These are phyloP conservation scores for Silene uniflora DNA, from an alignment of 148 eudicot genomes.

Conservation along the genomic window DNA sequence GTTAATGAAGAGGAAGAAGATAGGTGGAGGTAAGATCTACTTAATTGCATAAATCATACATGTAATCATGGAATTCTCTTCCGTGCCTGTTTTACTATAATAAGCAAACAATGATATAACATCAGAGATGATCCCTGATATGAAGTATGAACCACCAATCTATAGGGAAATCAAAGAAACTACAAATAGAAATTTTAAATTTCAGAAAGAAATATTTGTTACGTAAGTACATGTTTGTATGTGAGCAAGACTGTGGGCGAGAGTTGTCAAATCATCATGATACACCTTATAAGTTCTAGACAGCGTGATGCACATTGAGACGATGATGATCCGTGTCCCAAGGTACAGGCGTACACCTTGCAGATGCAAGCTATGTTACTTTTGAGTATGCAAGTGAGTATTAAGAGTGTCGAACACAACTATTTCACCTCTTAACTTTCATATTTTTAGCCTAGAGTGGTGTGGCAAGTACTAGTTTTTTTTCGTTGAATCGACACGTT, in stretches of 20 bases:
- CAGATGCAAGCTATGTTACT: not conserved
- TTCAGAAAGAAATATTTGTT: not conserved
- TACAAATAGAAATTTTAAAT: not conserved
- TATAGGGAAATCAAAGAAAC: not conserved
- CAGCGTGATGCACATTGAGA: not conserved
- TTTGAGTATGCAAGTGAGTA: not conserved
- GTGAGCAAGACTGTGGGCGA: not conserved
- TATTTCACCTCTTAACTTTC: not conserved
- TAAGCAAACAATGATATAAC: not conserved
- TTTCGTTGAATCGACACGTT: not conserved
- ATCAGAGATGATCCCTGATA: not conserved
- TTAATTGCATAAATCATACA: slow-evolving; percentile 9
- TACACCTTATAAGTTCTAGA: not conserved
- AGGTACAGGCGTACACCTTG: not conserved
- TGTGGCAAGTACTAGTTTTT: not conserved
- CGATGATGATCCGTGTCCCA: not conserved
- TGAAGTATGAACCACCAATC: not conserved
- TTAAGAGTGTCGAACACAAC: not conserved
- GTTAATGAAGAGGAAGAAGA: slow-evolving; percentile 76
- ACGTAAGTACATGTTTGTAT: not conserved
- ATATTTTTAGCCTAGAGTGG: not conserved
- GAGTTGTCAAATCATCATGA: not conserved
- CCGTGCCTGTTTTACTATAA: not conserved
- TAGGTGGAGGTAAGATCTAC: slow-evolving; percentile 71
- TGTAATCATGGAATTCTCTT: not conserved